A percentile compares a stretch with the other conserved stretches of the same genome.
Evolutionary conservation across 352 stramenopile genomes (phyloP).

Genomic region (Pseudoperonospora humuli): DNA sequence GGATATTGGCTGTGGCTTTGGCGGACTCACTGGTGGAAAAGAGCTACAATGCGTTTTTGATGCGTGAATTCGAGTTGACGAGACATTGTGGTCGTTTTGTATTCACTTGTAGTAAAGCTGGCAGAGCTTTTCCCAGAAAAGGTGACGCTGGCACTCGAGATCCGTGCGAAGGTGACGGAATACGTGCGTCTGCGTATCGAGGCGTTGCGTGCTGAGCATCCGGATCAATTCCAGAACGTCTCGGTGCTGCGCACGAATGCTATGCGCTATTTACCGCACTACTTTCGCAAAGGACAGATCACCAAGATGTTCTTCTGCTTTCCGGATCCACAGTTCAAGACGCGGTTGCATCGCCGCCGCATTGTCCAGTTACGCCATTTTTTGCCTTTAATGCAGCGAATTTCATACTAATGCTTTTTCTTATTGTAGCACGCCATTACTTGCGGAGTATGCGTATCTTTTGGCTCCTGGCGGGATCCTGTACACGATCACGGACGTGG

Average conservation of each 20-base stretch:
- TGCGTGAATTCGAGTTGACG: neutral
- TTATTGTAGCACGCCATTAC: constrained; percentile 69
- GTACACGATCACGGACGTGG: constrained; percentile 99
- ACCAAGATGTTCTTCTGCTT: constrained; percentile 99
- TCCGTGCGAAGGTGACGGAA: constrained; percentile 93
- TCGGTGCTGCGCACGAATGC: constrained; percentile 94
- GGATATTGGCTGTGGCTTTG: constrained; percentile 97
- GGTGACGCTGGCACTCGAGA: constrained; percentile 94
- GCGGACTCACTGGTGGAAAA: constrained; percentile 87
- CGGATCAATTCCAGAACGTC: constrained; percentile 91
- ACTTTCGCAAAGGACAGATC: constrained; percentile 83
- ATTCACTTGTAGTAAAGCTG: constrained; percentile 70
- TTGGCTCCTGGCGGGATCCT: constrained; percentile 88
- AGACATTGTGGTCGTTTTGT: neutral
- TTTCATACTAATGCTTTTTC: constrained; percentile 1
- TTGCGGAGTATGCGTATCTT: constrained; percentile 97
- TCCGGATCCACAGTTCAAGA: constrained; percentile 99
- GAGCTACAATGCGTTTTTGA: neutral
- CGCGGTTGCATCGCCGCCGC: constrained; percentile 93
- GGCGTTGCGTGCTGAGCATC: constrained; percentile 70
- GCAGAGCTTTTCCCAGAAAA: constrained; percentile 89
- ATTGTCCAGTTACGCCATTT: constrained; percentile 77
- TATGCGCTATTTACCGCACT: constrained; percentile 89
- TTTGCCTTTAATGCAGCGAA: no score
- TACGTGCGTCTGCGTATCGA: constrained; percentile 90